Base-by-base conservation (phyloP, 306 rosid genomes). In the Clitoria ternatea region DNA sequence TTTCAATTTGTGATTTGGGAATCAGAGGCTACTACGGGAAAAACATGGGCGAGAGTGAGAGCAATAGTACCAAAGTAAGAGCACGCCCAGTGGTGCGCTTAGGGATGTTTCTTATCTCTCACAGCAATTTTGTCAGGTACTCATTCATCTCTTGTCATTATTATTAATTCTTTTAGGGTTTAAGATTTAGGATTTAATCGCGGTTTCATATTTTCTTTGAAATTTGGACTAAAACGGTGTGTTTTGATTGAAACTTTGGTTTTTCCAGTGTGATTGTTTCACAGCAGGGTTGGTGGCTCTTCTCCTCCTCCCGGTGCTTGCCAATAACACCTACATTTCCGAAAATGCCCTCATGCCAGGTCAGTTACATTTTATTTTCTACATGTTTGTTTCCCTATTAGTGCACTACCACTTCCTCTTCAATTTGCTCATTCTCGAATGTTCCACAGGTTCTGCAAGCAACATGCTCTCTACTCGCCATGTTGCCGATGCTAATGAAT, bases 281-380 rank as follows among this genome's bases (percentile, higher is more conserved):
- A 13, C 61, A 1, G 89, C 97, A 42, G 99, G 92, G 44, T 79
- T 85, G 67, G 42, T 94, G 68, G 90, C 92, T 59, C 92, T 94
- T 37, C 67, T 94, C 49, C 91, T 94, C 48, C 90, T 94, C 15
- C 99, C 99, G 9, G 33, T 90, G 62, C 90, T 91, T 27, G 89
- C 97, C 70, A 94, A 89, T 88, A 91, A 84, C 84, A 91, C 96
- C 60, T 91, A 91, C 87, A 82, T 89, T 65, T 94, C 99, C 19
- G 97, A 94, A 70, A 94, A 91, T 76, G 92, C 99, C 61, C 97
- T 94, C 61, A 89, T 91, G 97, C 96, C 99, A 77, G 99, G 97
- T 93, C 50, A 14, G 3, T 48, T 44, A 18, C 12, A 1, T 47
- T 43, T 18, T 43, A 26, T 11, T 52, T 2, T 6, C 20, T 1